Percentiles rank a stretch among this genome's conserved stretches.
Evolutionary conservation across 768 basidiomycete genomes (phyloP).

Genomic region (Lyophyllum shimeji): DNA sequence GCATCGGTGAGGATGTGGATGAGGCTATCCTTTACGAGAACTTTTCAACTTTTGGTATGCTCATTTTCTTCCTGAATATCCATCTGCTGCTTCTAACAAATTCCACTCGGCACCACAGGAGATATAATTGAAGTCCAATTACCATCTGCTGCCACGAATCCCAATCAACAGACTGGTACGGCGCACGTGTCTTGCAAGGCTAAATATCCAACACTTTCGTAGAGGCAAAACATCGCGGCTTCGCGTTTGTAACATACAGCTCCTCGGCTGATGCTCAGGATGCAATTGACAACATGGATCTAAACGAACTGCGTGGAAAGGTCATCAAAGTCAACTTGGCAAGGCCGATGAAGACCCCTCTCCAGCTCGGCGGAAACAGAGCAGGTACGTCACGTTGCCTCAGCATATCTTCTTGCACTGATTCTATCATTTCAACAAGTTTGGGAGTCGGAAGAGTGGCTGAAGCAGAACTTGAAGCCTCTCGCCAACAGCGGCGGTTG

Average conservation of each 20-base stretch:
- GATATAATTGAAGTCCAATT: slow-evolving; percentile 92
- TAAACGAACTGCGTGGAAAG: slow-evolving; percentile 81
- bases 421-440: slow-evolving; percentile 46
- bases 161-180: slow-evolving; percentile 58
- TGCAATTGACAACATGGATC: slow-evolving; percentile 98
- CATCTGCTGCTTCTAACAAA: slow-evolving; percentile 2
- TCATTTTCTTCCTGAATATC: not conserved
- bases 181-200: slow-evolving; percentile 10
- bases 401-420: not conserved
- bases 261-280: slow-evolving; percentile 86
- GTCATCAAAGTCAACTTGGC: slow-evolving; percentile 85
- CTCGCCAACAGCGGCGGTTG: slow-evolving; percentile 72
- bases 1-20: slow-evolving; percentile 81
- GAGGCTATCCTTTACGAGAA: slow-evolving; percentile 72
- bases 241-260: slow-evolving; percentile 88
- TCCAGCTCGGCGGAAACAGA: slow-evolving; percentile 70
- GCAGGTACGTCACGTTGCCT: slow-evolving; percentile 53
- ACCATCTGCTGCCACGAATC: slow-evolving; percentile 76
- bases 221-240: slow-evolving; percentile 86
- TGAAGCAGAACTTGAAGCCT: slow-evolving; percentile 78
- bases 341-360: slow-evolving; percentile 71
- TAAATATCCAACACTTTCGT: slow-evolving; percentile 7
- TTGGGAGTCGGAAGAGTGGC: slow-evolving; percentile 97
- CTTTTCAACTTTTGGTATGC: slow-evolving; percentile 86
- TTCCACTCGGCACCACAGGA: slow-evolving; percentile 44